Conservation (phyloP, 2,329 filamentous ascomycete species). For the Botryotinia calthae region DNA sequence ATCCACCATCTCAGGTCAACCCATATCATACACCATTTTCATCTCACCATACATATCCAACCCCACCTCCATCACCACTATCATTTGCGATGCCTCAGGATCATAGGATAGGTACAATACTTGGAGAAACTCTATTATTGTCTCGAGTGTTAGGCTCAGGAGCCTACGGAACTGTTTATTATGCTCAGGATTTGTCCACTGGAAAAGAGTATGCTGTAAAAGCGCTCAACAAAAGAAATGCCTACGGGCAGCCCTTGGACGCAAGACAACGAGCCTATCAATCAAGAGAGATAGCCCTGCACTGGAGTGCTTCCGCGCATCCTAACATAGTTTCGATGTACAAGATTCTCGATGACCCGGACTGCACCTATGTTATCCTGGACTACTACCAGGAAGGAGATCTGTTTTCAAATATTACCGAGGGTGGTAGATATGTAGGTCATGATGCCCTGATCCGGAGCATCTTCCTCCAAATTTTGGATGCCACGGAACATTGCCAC, state of each 20-base stretch:
- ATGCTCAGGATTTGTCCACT: constrained; percentile 72
- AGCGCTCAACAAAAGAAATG: constrained; percentile 87
- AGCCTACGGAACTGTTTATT: constrained; percentile 95
- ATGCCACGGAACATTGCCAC: constrained; percentile 96
- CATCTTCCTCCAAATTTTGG: constrained; percentile 91
- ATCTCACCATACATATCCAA: constrained; percentile 5
- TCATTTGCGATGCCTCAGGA: constrained; percentile 50
- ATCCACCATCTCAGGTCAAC: constrained; percentile 3
- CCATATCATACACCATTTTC: neutral
- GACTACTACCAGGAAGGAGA: constrained; percentile 98
- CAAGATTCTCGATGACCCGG: constrained; percentile 86
- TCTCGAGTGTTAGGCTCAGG: constrained; percentile 85
- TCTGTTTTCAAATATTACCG: constrained; percentile 95
- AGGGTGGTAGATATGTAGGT: constrained; percentile 87
- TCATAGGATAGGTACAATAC: constrained; percentile 77
- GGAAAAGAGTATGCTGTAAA: constrained; percentile 88
- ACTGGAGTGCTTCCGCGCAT: constrained; percentile 85
- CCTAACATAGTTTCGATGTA: constrained; percentile 90
- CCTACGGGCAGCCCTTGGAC: constrained; percentile 69
- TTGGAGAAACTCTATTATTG: constrained; percentile 69
- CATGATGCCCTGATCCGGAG: constrained; percentile 85
- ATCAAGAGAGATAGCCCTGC: constrained; percentile 86
- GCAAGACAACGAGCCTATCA: constrained; percentile 85
- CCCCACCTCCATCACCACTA: constrained; percentile 15
- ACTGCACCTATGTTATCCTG: constrained; percentile 94